Percentiles rank a stretch among this genome's conserved stretches.
Evolutionary conservation across 495 filamentous ascomycete species (phyloP).

Genomic region (Viridothelium virens): DNA sequence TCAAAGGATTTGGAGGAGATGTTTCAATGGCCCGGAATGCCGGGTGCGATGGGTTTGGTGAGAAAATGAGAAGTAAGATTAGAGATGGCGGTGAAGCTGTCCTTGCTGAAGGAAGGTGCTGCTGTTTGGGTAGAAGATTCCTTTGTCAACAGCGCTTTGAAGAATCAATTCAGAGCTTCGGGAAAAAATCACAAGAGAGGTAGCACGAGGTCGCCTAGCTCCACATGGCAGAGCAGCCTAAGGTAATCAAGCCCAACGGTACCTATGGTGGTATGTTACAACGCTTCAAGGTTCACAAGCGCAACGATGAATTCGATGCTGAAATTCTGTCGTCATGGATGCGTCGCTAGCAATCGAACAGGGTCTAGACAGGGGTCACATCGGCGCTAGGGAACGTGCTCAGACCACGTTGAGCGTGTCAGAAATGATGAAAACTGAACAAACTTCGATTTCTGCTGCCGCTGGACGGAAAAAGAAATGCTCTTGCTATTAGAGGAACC

Average conservation of each 20-base stretch:
- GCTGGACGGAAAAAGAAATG: too few species aligned
- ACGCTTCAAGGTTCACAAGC: too few species aligned
- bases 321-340: slow-evolving; percentile 12
- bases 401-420: too few species aligned
- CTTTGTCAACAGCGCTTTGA: slow-evolving; percentile 1
- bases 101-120: too few species aligned
- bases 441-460: too few species aligned
- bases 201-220: not conserved
- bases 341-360: slow-evolving; percentile 1
- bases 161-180: not conserved
- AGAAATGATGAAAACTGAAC: too few species aligned
- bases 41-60: not conserved
- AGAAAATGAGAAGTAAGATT: not conserved
- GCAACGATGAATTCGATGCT: not conserved
- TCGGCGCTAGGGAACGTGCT: too few species aligned
- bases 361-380: not conserved
- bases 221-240: slow-evolving; percentile 4
- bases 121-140: too few species aligned
- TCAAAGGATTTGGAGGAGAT: not conserved
- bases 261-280: too few species aligned
- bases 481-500: too few species aligned
- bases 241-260: not conserved
- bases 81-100: too few species aligned
- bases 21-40: too few species aligned
- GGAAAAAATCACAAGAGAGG: not conserved